These are phyloP conservation scores for Hypoxylon sp. DNA, from an alignment of 2,329 filamentous ascomycete genomes.

Conservation along the genomic window DNA sequence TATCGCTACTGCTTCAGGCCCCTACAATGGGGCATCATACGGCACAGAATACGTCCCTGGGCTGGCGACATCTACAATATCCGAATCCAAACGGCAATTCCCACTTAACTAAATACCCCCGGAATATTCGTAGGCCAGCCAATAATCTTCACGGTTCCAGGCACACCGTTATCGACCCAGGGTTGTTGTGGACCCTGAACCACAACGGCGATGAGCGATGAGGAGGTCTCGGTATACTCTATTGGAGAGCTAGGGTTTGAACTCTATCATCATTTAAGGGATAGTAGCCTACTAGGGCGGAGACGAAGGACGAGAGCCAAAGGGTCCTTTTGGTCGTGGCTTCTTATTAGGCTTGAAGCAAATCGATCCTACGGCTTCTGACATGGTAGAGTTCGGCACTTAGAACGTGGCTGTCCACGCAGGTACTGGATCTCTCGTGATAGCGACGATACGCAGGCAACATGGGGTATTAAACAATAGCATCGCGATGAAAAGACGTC, in stretches of 20 bases:
- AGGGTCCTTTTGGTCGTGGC: constrained; percentile 3
- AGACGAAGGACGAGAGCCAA: background rate
- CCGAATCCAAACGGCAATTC: background rate
- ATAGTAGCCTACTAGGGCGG: background rate
- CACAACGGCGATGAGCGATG: constrained; percentile 17
- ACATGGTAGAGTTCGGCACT: constrained; percentile 33
- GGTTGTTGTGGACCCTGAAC: background rate
- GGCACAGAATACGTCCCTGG: constrained; percentile 4
- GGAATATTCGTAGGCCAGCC: constrained; percentile 3
- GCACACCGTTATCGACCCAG: background rate
- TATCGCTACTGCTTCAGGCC: constrained; percentile 4
- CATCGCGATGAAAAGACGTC: background rate
- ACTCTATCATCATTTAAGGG: background rate
- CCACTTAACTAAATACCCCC: background rate
- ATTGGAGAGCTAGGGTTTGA: background rate
- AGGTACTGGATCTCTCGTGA: constrained; percentile 1
- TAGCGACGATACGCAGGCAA: background rate
- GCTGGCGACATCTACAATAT: constrained; percentile 1
- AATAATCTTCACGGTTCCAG: background rate
- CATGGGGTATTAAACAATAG: background rate
- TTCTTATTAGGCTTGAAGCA: constrained; percentile 21
- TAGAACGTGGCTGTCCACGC: constrained; percentile 9
- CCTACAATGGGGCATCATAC: constrained; percentile 2
- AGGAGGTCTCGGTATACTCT: background rate
- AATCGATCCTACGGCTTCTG: constrained; percentile 40